Evolutionary conservation across 1,139 yeast genomes (phyloP), one percentile per base, ranked within the genome.

Genomic region (Yamadazyma kanchanaburiensis): DNA sequence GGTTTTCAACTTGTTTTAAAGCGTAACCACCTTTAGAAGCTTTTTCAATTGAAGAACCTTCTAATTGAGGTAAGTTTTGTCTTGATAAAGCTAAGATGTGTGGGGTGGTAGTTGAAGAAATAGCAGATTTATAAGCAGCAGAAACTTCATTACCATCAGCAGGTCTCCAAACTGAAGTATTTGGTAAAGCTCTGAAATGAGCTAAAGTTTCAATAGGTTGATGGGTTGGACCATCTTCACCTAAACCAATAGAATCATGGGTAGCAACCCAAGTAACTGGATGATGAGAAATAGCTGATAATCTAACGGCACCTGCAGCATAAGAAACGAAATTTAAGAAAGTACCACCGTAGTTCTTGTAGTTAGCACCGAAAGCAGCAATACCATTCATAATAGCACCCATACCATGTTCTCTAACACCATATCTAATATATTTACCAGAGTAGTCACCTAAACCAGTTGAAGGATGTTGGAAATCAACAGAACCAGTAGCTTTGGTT

Each of bases 171-270:
- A 91, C 97, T 61, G 82, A 77, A 52, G 80, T 56, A 76, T 94
- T 94, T 70, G 99, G 99, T 53, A 77, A 61, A 47, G 98, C 96
- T 77, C 99, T 87, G 69, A 94, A 80, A 68, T 91, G 98, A 40
- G 97, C 95, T 60, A 91, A 72, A 42, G 98, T 91, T 77, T 91
- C 99, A 53, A 91, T 87, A 65, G 99, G 99, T 75, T 91, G 98
- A 70, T 91, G 98, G 59, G 98, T 91, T 64, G 98, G 98, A 59
- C 98, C 98, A 60, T 91, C 98, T 75, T 91, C 98, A 71, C 98
- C 98, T 50, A 91, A 77, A 70, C 98, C 98, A 57, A 91, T 91
- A 34, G 98, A 91, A 69, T 91, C 98, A 69, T 91, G 98, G 46
- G 98, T 91, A 42, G 97, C 97, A 44, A 91, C 95, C 95, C 96